Conservation (phyloP, 2,329 filamentous ascomycete species). For the Cladosporium sp. region DNA sequence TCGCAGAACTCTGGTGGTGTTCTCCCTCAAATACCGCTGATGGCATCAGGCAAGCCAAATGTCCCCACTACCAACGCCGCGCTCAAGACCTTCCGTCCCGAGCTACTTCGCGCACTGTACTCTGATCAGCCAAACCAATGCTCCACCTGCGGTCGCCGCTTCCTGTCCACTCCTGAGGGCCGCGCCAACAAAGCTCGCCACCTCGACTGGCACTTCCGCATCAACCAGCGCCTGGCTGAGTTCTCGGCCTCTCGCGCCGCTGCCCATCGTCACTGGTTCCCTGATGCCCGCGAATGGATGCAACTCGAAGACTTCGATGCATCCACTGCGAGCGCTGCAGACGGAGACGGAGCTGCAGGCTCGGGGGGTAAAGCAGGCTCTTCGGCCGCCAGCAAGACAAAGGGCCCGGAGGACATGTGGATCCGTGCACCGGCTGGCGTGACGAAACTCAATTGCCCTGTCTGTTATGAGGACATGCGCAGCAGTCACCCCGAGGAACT, state of each 20-base stretch:
- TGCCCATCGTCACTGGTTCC: constrained; percentile 84
- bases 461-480: constrained; percentile 94
- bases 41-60: constrained; percentile 11
- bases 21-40: not conserved
- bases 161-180: constrained; percentile 73
- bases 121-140: constrained; percentile 83
- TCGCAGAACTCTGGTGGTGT: constrained; percentile 8
- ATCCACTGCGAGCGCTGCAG: constrained; percentile 39
- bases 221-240: constrained; percentile 85
- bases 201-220: constrained; percentile 97
- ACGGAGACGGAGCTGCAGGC: constrained; percentile 39
- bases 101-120: constrained; percentile 73
- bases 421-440: constrained; percentile 78
- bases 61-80: constrained; percentile 33
- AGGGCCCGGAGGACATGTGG: constrained; percentile 65
- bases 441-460: constrained; percentile 78
- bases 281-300: constrained; percentile 92
- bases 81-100: constrained; percentile 60
- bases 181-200: constrained; percentile 85
- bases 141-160: constrained; percentile 86
- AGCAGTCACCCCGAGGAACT: constrained; percentile 88
- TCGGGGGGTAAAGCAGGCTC: constrained; percentile 40
- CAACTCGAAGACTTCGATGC: constrained; percentile 80
- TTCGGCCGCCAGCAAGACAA: constrained; percentile 46
- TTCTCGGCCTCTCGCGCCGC: constrained; percentile 66